Evolutionary conservation across 441 rosid genomes (phyloP), one percentile per base, ranked within the genome.

Genomic region (Eutrema salsugineum): DNA sequence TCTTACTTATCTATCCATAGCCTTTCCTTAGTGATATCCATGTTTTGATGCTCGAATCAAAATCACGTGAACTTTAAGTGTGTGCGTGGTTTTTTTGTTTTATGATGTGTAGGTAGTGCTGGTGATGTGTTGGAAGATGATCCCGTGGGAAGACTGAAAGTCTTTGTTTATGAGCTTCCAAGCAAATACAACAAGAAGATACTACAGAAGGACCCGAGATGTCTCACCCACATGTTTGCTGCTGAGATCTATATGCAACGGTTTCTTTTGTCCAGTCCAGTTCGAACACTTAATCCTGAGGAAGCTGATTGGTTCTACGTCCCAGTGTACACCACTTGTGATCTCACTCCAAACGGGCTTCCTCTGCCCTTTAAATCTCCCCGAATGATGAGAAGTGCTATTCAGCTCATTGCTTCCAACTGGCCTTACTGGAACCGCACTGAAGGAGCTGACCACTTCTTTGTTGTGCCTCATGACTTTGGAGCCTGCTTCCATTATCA

Each of bases 221-320:
- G 94, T 77, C 85, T 88, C 24, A 88, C 67, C 33, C 94, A 88
- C 74, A 88, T 88, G 94, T 88, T 88, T 66, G 94, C 94, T 11
- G 94, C 94, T 56, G 94, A 88, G 87, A 88, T 85, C 46, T 86
- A 65, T 68, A 86, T 88, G 94, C 94, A 88, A 61, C 82, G 91
- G 27, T 88, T 88, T 80, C 91, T 88, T 72, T 68, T 88, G 72
- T 85, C 94, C 7, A 88, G 94, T 42, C 88, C 89, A 2, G 94
- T 88, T 76, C 85, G 94, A 65, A 88, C 94, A 6, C 91, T 88
- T 57, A 88, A 88, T 63, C 91, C 94, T 0, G 87, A 85, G 76
- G 94, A 88, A 83, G 94, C 94, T 63, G 94, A 88, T 81, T 88
- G 94, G 94, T 88, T 88, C 66, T 88, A 88, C 50, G 85, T 89